Evolutionary conservation across 2,329 filamentous ascomycete species (phyloP), one percentile per base, ranked within the genome.

Genomic region (Lasiodiplodia hormozganensis): DNA sequence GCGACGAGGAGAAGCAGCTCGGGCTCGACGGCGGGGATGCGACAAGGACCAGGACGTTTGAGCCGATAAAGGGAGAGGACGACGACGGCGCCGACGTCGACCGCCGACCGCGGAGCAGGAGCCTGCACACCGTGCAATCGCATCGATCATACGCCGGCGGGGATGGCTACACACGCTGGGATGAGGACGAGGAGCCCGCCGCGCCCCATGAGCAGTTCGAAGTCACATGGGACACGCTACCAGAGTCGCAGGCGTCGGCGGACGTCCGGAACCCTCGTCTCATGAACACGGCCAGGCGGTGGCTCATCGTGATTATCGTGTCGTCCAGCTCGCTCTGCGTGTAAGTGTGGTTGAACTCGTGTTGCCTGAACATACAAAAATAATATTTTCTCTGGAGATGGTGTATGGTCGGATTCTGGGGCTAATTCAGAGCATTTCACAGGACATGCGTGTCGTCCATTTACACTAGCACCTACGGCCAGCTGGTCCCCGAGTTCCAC

Each of bases 361-460:
- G 60, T 52, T 67, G 54, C 65, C 65, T 67, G 65, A 52, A 43
- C 65, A 23, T 28, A 52, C 40, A 67, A 67, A 67, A 67, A 67
- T 67, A 67, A 60, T 67, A 52, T 25, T 31, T 25, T 16, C 47
- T 18, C 28, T 54, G 31, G 47, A 38, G n/a, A 12, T n/a, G 28
- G 28, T 60, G 43, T 60, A 52, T 64, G 68, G 56, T 25, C 28
- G 65, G 47, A 52, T 36, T 49, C 56, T 57, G 47, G 47, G 49
- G 54, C 65, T 67, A 60, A 67, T 23, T 21, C 23, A 67, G 28
- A 25, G 43, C 21, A 51, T 70, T 34, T 58, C 31, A 65, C 73
- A 94, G 91, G 66, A 97, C 94, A 10, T 93, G 90, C 76, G 88
- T 92, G 1, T 94, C 91, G 58, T 96, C 93, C n/a, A 89, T 97